Conservation (phyloP, 176 grass and related monocot genomes). For the Triticum monococcum region DNA sequence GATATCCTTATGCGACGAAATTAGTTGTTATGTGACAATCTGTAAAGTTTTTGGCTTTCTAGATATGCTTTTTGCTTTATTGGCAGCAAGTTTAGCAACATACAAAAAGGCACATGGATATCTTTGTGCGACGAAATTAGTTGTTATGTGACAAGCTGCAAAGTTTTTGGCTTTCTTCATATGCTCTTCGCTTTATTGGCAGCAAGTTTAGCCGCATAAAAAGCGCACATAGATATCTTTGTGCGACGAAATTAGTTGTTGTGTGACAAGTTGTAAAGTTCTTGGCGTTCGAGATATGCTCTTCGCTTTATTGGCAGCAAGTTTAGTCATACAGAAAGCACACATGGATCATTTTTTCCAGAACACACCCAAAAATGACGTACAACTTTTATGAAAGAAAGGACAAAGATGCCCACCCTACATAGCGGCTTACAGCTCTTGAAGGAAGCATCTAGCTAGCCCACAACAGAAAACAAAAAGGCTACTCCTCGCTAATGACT, state of each 20-base stretch:
- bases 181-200: background rate
- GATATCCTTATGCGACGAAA: background rate
- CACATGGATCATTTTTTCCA: too few species aligned
- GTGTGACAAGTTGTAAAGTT: background rate
- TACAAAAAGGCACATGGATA: background rate
- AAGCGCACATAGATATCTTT: background rate
- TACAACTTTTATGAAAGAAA: too few species aligned
- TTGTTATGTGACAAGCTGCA: background rate
- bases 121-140: background rate
- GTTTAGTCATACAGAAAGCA: background rate
- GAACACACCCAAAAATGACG: too few species aligned
- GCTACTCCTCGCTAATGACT: too few species aligned
- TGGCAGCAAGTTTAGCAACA: background rate
- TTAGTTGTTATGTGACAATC: background rate
- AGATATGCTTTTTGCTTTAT: background rate
- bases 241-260: background rate
- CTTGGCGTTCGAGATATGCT: background rate
- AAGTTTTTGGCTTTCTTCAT: background rate
- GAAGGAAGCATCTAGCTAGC: too few species aligned
- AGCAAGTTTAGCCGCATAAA: background rate
- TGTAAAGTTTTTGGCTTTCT: background rate
- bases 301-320: background rate
- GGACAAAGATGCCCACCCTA: too few species aligned
- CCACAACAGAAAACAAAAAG: too few species aligned
- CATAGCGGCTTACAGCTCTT: too few species aligned